Evolutionary conservation across 2,329 filamentous ascomycete species (phyloP).

Genomic region (Colletotrichum somersetense): DNA sequence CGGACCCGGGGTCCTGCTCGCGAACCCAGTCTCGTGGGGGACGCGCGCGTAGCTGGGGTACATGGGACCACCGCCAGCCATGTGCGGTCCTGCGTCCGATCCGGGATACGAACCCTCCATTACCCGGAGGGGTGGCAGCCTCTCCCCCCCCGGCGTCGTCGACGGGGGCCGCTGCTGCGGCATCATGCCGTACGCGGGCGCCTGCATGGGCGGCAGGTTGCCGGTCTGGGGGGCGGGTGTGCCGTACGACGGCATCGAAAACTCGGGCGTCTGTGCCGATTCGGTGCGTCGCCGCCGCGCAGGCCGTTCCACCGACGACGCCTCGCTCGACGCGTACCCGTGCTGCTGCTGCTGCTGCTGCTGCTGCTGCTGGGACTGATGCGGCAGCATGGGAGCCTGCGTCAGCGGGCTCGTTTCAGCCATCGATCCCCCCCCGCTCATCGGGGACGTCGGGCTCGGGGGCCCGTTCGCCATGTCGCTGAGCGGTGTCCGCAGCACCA

Average conservation of each 20-base stretch:
- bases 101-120: constrained; percentile 54
- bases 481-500: constrained; percentile 71
- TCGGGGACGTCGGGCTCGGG: constrained; percentile 61
- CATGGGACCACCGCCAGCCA: constrained; percentile 24
- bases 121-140: constrained; percentile 61
- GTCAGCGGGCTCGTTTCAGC: constrained; percentile 54
- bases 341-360: constrained; percentile 38
- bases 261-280: constrained; percentile 56
- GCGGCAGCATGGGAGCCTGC: constrained; percentile 47
- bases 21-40: constrained; percentile 42
- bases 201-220: constrained; percentile 57
- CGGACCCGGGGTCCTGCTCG: constrained; percentile 29
- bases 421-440: constrained; percentile 52
- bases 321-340: constrained; percentile 56
- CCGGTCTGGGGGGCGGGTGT: constrained; percentile 51
- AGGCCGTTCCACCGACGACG: constrained; percentile 59
- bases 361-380: constrained; percentile 44
- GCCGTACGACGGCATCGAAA: constrained; percentile 55
- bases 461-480: constrained; percentile 65
- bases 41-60: constrained; percentile 41
- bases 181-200: constrained; percentile 53
- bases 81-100: constrained; percentile 13
- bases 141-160: constrained; percentile 55
- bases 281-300: constrained; percentile 62
- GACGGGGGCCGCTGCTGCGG: constrained; percentile 54